phyloP scores from a whole-genome alignment of 192 early-diverging fungal genomes.

The Umbelopsis vinacea region DNA sequence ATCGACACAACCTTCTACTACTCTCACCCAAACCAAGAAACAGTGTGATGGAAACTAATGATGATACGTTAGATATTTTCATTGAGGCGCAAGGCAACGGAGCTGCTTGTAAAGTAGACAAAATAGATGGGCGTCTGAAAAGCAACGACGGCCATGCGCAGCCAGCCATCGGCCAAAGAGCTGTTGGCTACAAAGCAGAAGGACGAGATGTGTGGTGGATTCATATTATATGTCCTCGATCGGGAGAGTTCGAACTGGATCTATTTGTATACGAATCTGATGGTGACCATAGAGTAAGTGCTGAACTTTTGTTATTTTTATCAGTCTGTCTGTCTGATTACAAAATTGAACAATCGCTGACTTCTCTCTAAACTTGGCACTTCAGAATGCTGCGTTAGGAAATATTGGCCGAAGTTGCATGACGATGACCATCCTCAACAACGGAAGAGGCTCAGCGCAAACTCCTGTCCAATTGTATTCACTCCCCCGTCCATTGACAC shows the following conservation, averaged over 20 bases:
- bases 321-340: too few relatives aligned
- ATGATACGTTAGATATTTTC: slow-evolving; percentile 23
- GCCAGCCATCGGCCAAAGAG: not conserved
- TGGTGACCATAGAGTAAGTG: not conserved
- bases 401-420: not conserved
- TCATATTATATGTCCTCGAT: not conserved
- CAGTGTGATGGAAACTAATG: not conserved
- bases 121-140: not conserved
- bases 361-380: too few relatives aligned
- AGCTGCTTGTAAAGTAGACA: not conserved
- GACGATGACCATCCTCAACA: not conserved
- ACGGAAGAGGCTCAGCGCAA: slow-evolving; percentile 13
- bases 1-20: slow-evolving; percentile 4
- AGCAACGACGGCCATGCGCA: not conserved
- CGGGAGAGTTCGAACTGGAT: not conserved
- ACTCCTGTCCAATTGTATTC: not conserved
- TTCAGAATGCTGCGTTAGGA: not conserved
- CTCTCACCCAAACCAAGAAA: slow-evolving; percentile 16
- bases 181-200: not conserved
- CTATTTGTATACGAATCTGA: not conserved
- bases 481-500: not conserved
- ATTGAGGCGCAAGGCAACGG: slow-evolving; percentile 1
- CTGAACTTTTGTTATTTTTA: too few relatives aligned
- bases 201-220: slow-evolving; percentile 16
- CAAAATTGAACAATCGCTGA: too few relatives aligned